These are phyloP conservation scores for Wickerhamiella pararugosa DNA, from an alignment of 1,139 yeast genomes.

Conservation along the genomic window DNA sequence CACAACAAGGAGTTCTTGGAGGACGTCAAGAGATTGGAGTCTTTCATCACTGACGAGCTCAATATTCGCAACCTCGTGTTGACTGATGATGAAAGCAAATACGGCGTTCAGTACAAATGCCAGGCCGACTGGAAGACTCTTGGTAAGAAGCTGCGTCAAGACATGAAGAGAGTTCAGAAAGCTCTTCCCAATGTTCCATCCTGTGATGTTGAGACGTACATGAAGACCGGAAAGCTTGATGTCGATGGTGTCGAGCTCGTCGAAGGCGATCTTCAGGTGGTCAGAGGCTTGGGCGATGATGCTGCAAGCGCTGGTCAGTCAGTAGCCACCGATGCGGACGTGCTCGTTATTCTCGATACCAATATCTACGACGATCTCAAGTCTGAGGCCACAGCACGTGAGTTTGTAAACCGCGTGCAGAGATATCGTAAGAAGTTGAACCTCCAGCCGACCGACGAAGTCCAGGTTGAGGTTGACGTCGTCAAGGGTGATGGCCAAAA, in stretches of 20 bases:
- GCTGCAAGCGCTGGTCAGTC: slow-evolving; percentile 53
- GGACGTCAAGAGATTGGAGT: slow-evolving; percentile 65
- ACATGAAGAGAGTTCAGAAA: slow-evolving; percentile 85
- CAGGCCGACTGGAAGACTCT: slow-evolving; percentile 98
- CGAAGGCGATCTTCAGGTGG: slow-evolving; percentile 76
- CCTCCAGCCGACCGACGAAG: slow-evolving; percentile 88
- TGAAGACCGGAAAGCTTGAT: slow-evolving; percentile 55
- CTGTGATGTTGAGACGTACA: slow-evolving; percentile 64
- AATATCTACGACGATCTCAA: slow-evolving; percentile 76
- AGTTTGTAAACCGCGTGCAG: slow-evolving; percentile 91
- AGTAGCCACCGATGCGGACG: slow-evolving; percentile 76
- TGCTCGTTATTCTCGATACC: slow-evolving; percentile 76
- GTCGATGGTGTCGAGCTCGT: slow-evolving; percentile 85
- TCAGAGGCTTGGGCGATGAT: slow-evolving; percentile 69
- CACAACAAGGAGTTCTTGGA: slow-evolving; percentile 57
- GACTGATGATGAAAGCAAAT: slow-evolving; percentile 80
- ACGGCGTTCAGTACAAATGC: slow-evolving; percentile 82
- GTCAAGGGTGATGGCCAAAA: slow-evolving; percentile 45
- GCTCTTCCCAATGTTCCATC: slow-evolving; percentile 75
- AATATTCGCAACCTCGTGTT: slow-evolving; percentile 79
- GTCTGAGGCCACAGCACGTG: slow-evolving; percentile 93
- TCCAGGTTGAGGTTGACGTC: slow-evolving; percentile 65
- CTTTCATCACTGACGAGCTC: slow-evolving; percentile 76
- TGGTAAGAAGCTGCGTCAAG: slow-evolving; percentile 93
- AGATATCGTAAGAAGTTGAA: slow-evolving; percentile 96